Base-by-base conservation (phyloP, 108 stramenopile species). In the Cylindrotheca closterium region DNA sequence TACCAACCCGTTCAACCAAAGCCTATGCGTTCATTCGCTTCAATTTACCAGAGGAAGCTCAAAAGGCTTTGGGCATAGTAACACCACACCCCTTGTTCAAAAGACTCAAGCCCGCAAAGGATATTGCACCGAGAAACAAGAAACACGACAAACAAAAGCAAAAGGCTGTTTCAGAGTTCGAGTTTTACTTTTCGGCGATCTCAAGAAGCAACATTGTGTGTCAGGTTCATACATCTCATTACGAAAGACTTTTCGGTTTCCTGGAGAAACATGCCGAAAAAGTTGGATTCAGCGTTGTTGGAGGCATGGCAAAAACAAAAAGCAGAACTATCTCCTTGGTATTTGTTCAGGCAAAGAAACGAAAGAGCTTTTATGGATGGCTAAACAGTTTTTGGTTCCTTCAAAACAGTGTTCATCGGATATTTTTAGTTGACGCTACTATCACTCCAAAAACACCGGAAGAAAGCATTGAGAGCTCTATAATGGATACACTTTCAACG, bases 201-300 rank as follows among this genome's bases (percentile, higher is more conserved):
- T 15, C 28, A n/a, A 22, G 22, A 15, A 50, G 75, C 17, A 85
- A 82, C 50, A 23, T 76, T 12, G 55, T 86, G 3, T 57, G 77
- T 23, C 79, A 82, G 47, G 58, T 78, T 42, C 60, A 78, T 30
- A 67, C 58, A 12, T 82, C 81, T 3, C 84, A 85, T 47, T 42
- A 71, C 0, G 65, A 74, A 47, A 67, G 84, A 47, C 53, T 82
- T 47, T 30, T 32, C 12, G 73, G 68, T 12, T 77, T 63, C 58
- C 33, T 74, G 21, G 18, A 10, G 30, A 10, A 34, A 12, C 10
- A 34, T 5, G 21, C 23, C 1, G 17, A 27, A 18, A 5, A 30
- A n/a, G 45, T 30, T 12, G 70, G 30, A 18, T 33, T 21, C 17
- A 32, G 23, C 18, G 53, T 71, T 33, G 24, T 28, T 21, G 47